phyloP scores from a whole-genome alignment of 2,329 filamentous ascomycete species.

The Nakataea oryzae region DNA sequence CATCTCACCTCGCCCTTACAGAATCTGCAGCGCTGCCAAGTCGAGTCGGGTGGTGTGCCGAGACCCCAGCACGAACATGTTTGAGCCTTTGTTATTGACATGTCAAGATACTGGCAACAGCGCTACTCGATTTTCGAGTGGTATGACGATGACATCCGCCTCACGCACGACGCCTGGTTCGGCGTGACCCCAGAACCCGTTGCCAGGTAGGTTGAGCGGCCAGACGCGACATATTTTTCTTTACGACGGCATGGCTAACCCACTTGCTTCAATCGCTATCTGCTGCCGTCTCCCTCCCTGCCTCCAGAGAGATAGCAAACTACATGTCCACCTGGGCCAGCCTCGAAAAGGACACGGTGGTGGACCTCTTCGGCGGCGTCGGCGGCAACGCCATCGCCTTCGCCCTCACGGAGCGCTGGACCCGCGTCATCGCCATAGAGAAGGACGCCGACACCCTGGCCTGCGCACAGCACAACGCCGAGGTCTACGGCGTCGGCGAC shows the following conservation, averaged over 20 bases:
- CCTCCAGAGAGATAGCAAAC: slow-evolving; percentile 58
- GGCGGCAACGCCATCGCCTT: slow-evolving; percentile 96
- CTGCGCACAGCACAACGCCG: slow-evolving; percentile 88
- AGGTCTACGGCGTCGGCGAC: slow-evolving; percentile 67
- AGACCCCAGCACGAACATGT: too few relatives aligned
- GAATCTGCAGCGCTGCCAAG: too few relatives aligned
- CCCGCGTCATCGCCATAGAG: slow-evolving; percentile 80
- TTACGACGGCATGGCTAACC: slow-evolving; percentile 4
- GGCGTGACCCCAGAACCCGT: slow-evolving; percentile 91
- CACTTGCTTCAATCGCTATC: too few relatives aligned
- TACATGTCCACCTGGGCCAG: slow-evolving; percentile 51
- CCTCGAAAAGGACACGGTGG: slow-evolving; percentile 44
- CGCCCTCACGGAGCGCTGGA: slow-evolving; percentile 69
- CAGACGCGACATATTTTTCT: slow-evolving; percentile 1
- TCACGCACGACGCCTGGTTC: slow-evolving; percentile 95
- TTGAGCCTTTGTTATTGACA: too few relatives aligned
- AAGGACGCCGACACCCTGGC: slow-evolving; percentile 68
- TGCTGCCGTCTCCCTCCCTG: too few relatives aligned
- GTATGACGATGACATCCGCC: slow-evolving; percentile 79
- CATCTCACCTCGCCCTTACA: neutral
- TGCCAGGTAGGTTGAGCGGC: slow-evolving; percentile 50
- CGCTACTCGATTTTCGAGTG: slow-evolving; percentile 76
- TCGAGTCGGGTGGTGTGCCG: too few relatives aligned
- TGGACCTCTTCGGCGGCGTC: slow-evolving; percentile 85
- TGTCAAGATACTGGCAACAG: slow-evolving; percentile 74